A percentile compares a stretch with the other conserved stretches of the same genome.
phyloP scores from a whole-genome alignment of 2,329 filamentous ascomycete species.

The Aureobasidium sp. region DNA sequence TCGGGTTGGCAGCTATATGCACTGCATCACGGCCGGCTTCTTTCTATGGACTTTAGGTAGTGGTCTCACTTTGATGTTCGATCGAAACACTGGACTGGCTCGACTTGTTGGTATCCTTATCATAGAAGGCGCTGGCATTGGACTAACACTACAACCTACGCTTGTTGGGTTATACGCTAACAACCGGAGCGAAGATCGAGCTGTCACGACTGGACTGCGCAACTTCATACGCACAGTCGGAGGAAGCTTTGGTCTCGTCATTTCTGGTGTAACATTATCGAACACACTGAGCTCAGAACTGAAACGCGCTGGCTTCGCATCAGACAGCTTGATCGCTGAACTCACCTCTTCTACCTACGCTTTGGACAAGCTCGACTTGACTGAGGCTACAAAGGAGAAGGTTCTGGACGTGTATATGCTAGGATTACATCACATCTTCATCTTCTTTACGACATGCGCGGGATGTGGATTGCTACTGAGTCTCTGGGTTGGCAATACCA shows the following conservation, averaged over 20 bases:
- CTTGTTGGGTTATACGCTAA: slow-evolving; percentile 35
- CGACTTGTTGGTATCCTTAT: slow-evolving; percentile 22
- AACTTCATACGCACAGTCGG: slow-evolving; percentile 35
- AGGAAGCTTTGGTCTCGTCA: slow-evolving; percentile 30
- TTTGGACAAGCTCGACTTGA: slow-evolving; percentile 9
- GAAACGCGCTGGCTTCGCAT: background rate
- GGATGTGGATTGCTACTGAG: background rate
- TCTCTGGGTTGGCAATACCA: background rate
- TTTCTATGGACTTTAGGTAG: slow-evolving; percentile 31
- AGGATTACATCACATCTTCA: background rate
- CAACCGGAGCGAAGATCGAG: slow-evolving; percentile 30
- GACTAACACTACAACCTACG: slow-evolving; percentile 33
- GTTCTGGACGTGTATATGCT: background rate
- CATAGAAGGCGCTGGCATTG: slow-evolving; percentile 28
- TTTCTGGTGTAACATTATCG: slow-evolving; percentile 30
- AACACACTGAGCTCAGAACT: slow-evolving; percentile 22
- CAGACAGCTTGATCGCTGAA: slow-evolving; percentile 19
- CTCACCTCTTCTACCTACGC: slow-evolving; percentile 17
- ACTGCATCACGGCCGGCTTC: slow-evolving; percentile 41
- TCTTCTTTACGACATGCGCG: background rate
- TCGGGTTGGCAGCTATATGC: slow-evolving; percentile 31
- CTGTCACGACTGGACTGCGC: slow-evolving; percentile 34
- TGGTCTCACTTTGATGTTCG: background rate
- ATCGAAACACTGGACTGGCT: background rate
- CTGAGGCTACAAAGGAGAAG: slow-evolving; percentile 15